Conservation (phyloP, 1,284 basidiomycete genomes). For the Malassezia slooffiae region DNA sequence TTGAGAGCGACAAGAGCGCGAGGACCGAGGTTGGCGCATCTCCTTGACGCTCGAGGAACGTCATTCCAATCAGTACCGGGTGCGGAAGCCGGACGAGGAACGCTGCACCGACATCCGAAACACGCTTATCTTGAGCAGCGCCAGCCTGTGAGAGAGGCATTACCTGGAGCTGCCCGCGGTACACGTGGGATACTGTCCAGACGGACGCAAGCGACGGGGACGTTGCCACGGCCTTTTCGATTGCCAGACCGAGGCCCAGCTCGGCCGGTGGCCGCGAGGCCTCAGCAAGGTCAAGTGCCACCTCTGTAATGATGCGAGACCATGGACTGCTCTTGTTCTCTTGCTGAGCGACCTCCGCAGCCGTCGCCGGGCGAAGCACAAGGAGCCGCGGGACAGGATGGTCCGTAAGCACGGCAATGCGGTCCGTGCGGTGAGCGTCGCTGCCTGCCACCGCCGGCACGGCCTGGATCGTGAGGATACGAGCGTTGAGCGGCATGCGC, state of each 20-base stretch:
- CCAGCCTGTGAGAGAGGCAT: no score
- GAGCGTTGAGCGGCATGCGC: slow-evolving; percentile 5
- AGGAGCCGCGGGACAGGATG: slow-evolving; percentile 11
- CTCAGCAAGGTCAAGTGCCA: not conserved
- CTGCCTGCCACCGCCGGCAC: no score
- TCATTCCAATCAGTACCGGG: slow-evolving; percentile 24
- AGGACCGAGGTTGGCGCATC: slow-evolving; percentile 13
- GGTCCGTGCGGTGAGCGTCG: not conserved
- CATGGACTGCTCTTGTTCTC: not conserved
- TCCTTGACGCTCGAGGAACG: slow-evolving; percentile 18
- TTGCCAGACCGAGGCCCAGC: slow-evolving; percentile 5
- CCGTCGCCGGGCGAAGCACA: not conserved
- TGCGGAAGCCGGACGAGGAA: slow-evolving; percentile 28
- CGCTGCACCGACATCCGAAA: slow-evolving; percentile 1
- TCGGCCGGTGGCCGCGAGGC: slow-evolving; percentile 3
- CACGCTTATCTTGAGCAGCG: no score
- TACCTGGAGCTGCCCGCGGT: slow-evolving; percentile 6
- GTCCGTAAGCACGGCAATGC: slow-evolving; percentile 7
- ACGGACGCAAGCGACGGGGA: no score
- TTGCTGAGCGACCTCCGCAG: not conserved
- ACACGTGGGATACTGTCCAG: slow-evolving; percentile 3
- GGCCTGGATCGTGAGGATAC: slow-evolving; percentile 6
- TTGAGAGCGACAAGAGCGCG: slow-evolving; percentile 36
- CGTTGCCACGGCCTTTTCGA: not conserved
- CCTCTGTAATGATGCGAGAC: not conserved